Evolutionary conservation across 2,329 filamentous ascomycete genomes (phyloP).

Genomic region (Cercospora janseana): DNA sequence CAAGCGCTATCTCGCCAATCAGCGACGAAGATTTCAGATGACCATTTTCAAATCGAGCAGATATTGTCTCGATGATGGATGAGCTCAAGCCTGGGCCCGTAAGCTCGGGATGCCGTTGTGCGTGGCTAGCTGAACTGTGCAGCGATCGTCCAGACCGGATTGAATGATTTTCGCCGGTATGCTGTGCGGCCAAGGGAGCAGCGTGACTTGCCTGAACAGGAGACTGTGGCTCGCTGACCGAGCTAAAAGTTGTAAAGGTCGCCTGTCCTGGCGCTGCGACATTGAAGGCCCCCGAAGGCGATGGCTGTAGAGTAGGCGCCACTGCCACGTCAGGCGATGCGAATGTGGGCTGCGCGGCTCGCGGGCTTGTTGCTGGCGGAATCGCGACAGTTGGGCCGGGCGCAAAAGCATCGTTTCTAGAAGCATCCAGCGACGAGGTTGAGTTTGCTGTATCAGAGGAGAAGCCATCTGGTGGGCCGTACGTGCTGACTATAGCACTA

Average conservation of each 20-base stretch:
- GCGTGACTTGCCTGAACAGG: conserved; percentile 34
- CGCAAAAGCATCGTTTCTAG: neutral
- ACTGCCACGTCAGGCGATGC: neutral
- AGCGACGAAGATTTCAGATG: conserved; percentile 69
- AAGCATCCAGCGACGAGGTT: conserved; percentile 12
- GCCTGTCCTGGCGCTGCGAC: conserved; percentile 23
- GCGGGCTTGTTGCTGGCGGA: conserved; percentile 3
- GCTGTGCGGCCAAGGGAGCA: conserved; percentile 48
- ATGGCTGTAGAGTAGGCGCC: conserved; percentile 17
- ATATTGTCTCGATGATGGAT: conserved; percentile 90
- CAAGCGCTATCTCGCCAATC: conserved; percentile 83
- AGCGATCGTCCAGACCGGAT: conserved; percentile 79
- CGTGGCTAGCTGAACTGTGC: conserved; percentile 58
- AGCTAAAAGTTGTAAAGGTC: conserved; percentile 34
- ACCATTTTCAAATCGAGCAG: conserved; percentile 75
- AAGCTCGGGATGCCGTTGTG: conserved; percentile 74
- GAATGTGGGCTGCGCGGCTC: conserved; percentile 12
- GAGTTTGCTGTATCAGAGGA: conserved; percentile 6
- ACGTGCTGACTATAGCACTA: conserved; percentile 63
- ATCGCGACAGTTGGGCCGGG: neutral
- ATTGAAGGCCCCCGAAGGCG: conserved; percentile 26
- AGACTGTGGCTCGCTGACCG: conserved; percentile 29
- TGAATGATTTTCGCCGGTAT: conserved; percentile 77
- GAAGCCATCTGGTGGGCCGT: conserved; percentile 19
- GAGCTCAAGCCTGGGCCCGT: conserved; percentile 76